Conservation (phyloP, 495 filamentous ascomycete species). For the Neurospora sp. region DNA sequence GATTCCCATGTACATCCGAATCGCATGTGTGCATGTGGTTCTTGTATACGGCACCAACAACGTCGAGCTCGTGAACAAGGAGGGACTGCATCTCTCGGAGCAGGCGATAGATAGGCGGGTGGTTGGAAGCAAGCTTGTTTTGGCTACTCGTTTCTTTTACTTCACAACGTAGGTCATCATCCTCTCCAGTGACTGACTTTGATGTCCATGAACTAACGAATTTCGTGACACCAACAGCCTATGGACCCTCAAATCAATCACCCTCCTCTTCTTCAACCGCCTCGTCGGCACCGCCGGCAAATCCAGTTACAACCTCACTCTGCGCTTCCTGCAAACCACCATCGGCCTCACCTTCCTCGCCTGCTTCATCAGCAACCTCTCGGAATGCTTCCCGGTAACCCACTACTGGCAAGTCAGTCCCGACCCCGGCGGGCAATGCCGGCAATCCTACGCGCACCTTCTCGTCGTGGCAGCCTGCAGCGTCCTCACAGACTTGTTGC, state of each 20-base stretch:
- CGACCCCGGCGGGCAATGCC: slow-evolving; percentile 74
- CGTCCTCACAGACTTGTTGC: slow-evolving; percentile 73
- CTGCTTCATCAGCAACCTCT: slow-evolving; percentile 66
- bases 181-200: too few relatives aligned
- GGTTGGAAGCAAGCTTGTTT: slow-evolving; percentile 53
- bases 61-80: slow-evolving; percentile 29
- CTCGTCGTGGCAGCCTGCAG: slow-evolving; percentile 72
- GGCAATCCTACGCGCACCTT: slow-evolving; percentile 70
- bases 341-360: slow-evolving; percentile 64
- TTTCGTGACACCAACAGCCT: slow-evolving; percentile 41
- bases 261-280: slow-evolving; percentile 80
- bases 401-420: slow-evolving; percentile 87
- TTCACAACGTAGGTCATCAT: slow-evolving; percentile 37
- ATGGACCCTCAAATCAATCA: slow-evolving; percentile 82
- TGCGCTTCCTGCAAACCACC: slow-evolving; percentile 60
- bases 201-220: too few relatives aligned
- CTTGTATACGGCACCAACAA: slow-evolving; percentile 89
- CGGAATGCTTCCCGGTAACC: slow-evolving; percentile 72
- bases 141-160: slow-evolving; percentile 54
- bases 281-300: slow-evolving; percentile 55
- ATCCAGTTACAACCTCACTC: slow-evolving; percentile 50
- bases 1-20: slow-evolving; percentile 67
- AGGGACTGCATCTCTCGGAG: slow-evolving; percentile 21
- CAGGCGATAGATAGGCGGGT: slow-evolving; percentile 36
- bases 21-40: slow-evolving; percentile 76